phyloP scores from a whole-genome alignment of 768 basidiomycete species.

The Punctularia strigosozonata region DNA sequence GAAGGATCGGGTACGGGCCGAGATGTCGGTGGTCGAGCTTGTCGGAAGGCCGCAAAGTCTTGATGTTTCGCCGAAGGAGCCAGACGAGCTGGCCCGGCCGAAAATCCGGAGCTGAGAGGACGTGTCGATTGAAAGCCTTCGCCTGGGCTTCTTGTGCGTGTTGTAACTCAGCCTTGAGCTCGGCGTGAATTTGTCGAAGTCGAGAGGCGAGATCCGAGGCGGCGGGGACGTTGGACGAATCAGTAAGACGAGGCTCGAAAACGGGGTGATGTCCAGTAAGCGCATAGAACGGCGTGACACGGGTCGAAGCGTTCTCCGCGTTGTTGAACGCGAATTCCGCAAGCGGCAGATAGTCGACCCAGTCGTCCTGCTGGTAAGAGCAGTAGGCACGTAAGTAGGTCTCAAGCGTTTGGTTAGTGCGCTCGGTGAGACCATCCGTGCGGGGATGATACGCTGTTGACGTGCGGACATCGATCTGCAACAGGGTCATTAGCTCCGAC shows the following conservation, averaged over 20 bases:
- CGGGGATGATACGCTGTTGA: slow-evolving; percentile 21
- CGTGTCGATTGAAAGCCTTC: slow-evolving; percentile 17
- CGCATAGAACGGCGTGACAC: slow-evolving; percentile 5
- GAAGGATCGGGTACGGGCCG: slow-evolving; percentile 17
- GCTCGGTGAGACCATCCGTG: slow-evolving; percentile 15
- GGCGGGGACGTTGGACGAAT: background rate
- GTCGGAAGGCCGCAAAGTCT: slow-evolving; percentile 5
- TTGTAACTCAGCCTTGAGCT: background rate
- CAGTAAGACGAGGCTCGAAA: slow-evolving; percentile 12
- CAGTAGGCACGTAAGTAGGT: slow-evolving; percentile 16
- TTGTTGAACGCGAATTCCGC: slow-evolving; percentile 13
- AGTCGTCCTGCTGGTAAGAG: slow-evolving; percentile 11
- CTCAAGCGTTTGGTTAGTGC: slow-evolving; percentile 18
- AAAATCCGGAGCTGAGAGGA: slow-evolving; percentile 16
- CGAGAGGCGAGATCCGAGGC: background rate
- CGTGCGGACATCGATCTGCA: slow-evolving; percentile 6
- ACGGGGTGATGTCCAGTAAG: slow-evolving; percentile 7
- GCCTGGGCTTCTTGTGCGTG: slow-evolving; percentile 10
- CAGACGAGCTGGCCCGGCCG: slow-evolving; percentile 19
- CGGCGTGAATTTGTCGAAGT: background rate
- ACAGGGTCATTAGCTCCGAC: background rate
- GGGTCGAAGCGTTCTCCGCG: slow-evolving; percentile 7
- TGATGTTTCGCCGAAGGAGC: slow-evolving; percentile 11
- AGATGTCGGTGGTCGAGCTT: slow-evolving; percentile 13
- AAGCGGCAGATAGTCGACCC: slow-evolving; percentile 8